Evolutionary conservation across 2,329 filamentous ascomycete species (phyloP).

Genomic region (Ascocoryne sarcoides): DNA sequence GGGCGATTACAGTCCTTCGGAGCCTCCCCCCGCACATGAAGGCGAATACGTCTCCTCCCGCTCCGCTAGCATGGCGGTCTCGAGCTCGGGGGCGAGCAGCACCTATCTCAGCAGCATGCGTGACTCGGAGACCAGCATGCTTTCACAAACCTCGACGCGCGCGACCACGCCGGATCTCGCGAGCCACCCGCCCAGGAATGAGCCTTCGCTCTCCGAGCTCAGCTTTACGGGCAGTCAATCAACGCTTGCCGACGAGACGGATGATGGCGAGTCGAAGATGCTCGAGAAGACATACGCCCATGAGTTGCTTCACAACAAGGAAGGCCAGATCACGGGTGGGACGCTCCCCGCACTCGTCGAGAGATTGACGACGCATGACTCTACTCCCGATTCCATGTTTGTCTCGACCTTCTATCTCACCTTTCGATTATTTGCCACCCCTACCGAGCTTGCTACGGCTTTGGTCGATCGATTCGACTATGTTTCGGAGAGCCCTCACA

Average conservation of each 20-base stretch:
- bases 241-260: conserved; percentile 61
- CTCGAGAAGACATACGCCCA: conserved; percentile 88
- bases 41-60: conserved; percentile 43
- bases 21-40: conserved; percentile 38
- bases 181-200: conserved; percentile 31
- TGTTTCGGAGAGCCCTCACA: conserved; percentile 65
- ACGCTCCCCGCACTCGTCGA: conserved; percentile 89
- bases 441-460: conserved; percentile 66
- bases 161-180: conserved; percentile 74
- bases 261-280: conserved; percentile 75
- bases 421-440: conserved; percentile 85
- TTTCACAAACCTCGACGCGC: conserved; percentile 76
- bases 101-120: conserved; percentile 65
- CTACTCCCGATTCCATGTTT: conserved; percentile 84
- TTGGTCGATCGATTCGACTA: conserved; percentile 93
- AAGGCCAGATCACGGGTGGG: conserved; percentile 88
- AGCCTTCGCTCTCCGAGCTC: conserved; percentile 58
- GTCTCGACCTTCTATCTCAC: conserved; percentile 94
- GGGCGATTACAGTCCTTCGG: conserved; percentile 41
- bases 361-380: conserved; percentile 84
- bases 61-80: conserved; percentile 60
- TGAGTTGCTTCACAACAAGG: conserved; percentile 87
- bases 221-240: conserved; percentile 57
- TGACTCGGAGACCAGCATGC: conserved; percentile 70
- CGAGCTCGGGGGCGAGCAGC: conserved; percentile 68